Conservation (phyloP, 2,329 filamentous ascomycete species). For the Colletotrichum sp. region DNA sequence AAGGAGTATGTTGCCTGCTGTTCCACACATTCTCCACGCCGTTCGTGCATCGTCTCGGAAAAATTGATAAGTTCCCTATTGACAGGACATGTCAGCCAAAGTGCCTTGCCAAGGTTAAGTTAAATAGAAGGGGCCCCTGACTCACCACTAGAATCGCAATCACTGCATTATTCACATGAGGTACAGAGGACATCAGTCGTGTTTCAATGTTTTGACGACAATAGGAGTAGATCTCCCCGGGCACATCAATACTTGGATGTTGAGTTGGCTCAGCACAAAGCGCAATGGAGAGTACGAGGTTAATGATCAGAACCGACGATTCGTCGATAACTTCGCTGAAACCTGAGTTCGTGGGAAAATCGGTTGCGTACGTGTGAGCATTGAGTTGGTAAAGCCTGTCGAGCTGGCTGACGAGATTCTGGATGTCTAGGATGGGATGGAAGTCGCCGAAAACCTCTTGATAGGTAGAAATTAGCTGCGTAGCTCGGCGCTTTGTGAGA, state of each 20-base stretch:
- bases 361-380: background rate
- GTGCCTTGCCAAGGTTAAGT: background rate
- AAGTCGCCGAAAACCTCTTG: conserved; percentile 3
- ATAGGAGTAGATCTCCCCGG: background rate
- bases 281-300: background rate
- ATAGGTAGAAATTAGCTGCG: background rate
- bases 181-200: background rate
- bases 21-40: conserved; percentile 31
- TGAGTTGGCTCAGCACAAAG: background rate
- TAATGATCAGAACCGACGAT: background rate
- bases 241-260: background rate
- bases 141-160: background rate
- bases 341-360: background rate
- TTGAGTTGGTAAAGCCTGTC: background rate
- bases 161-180: background rate
- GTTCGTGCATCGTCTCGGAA: conserved; percentile 26
- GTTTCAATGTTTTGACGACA: background rate
- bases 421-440: conserved; percentile 2
- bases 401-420: background rate
- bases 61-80: conserved; percentile 25
- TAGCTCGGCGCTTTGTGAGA: background rate
- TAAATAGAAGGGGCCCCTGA: background rate
- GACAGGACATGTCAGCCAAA: background rate
- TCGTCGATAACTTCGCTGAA: background rate
- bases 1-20: conserved; percentile 28